phyloP scores from a whole-genome alignment of 768 basidiomycete species.

The Rhodotorula sphaerocarpa region DNA sequence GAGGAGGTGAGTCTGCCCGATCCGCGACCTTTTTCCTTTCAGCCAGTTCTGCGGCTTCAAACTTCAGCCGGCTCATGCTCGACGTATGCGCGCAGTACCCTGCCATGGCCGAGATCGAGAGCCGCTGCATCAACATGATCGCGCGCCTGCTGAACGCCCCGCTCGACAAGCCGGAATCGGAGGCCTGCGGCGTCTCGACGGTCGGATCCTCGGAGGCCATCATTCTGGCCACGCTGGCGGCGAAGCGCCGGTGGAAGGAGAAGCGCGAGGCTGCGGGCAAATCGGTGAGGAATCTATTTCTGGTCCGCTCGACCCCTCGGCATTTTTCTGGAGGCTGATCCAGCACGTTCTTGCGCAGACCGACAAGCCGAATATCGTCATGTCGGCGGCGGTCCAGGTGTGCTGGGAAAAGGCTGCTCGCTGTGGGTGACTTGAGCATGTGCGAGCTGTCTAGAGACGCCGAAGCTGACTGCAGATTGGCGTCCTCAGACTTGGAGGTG shows the following conservation, averaged over 20 bases:
- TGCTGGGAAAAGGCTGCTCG: slow-evolving; percentile 43
- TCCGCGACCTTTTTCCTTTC: neutral
- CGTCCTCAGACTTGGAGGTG: slow-evolving; percentile 40
- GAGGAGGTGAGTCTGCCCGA: slow-evolving; percentile 26
- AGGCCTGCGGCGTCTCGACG: slow-evolving; percentile 40
- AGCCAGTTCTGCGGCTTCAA: neutral
- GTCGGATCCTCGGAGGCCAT: slow-evolving; percentile 40
- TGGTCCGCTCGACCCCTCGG: neutral
- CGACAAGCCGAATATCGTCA: slow-evolving; percentile 40
- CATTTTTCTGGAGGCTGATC: neutral
- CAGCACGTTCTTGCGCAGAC: neutral
- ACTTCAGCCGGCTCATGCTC: too few species aligned
- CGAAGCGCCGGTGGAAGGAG: slow-evolving; percentile 40
- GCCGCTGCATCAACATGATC: slow-evolving; percentile 39
- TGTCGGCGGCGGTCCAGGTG: slow-evolving; percentile 38
- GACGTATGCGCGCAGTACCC: slow-evolving; percentile 5
- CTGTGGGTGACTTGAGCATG: neutral
- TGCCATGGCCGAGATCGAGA: slow-evolving; percentile 18
- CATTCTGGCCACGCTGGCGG: slow-evolving; percentile 41
- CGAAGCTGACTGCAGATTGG: too few species aligned
- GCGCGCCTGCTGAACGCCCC: slow-evolving; percentile 38
- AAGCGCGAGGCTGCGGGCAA: slow-evolving; percentile 35
- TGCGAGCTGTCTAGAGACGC: too few species aligned
- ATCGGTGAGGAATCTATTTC: neutral
- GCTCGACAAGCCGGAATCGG: slow-evolving; percentile 27